Percentiles rank a stretch among this genome's conserved stretches.
phyloP scores from a whole-genome alignment of 1,284 basidiomycete genomes.

The Trichosporon sp. region DNA sequence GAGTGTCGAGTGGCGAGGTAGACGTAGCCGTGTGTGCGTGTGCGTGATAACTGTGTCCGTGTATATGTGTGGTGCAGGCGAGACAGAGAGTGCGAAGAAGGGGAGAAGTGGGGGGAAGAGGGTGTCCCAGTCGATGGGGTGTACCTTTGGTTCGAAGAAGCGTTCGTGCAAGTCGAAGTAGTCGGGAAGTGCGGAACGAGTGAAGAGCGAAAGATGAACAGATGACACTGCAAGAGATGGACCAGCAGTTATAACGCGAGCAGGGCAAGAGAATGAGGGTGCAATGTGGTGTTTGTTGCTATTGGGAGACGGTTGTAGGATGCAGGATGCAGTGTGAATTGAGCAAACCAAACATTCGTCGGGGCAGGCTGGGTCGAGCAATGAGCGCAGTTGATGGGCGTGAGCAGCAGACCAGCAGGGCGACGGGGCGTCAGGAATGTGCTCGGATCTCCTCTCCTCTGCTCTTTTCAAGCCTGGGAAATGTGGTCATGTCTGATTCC shows the following conservation, averaged over 20 bases:
- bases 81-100: neutral
- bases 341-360: conserved; percentile 5
- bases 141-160: neutral
- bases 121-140: conserved; percentile 10
- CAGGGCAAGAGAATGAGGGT: neutral
- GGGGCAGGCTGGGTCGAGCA: neutral
- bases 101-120: neutral
- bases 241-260: neutral
- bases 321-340: conserved; percentile 1
- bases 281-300: conserved; percentile 10
- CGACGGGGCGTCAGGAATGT: neutral
- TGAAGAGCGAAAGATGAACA: conserved; percentile 1
- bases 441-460: neutral
- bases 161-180: neutral
- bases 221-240: neutral
- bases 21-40: neutral
- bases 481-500: neutral
- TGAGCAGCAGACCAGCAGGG: neutral
- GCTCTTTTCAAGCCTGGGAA: neutral
- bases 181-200: neutral
- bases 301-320: neutral
- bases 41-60: neutral
- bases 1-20: neutral
- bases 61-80: neutral
- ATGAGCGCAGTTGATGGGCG: neutral